These are phyloP conservation scores for Vaccinium myrtillus DNA, from an alignment of 148 eudicot genomes.

Conservation along the genomic window DNA sequence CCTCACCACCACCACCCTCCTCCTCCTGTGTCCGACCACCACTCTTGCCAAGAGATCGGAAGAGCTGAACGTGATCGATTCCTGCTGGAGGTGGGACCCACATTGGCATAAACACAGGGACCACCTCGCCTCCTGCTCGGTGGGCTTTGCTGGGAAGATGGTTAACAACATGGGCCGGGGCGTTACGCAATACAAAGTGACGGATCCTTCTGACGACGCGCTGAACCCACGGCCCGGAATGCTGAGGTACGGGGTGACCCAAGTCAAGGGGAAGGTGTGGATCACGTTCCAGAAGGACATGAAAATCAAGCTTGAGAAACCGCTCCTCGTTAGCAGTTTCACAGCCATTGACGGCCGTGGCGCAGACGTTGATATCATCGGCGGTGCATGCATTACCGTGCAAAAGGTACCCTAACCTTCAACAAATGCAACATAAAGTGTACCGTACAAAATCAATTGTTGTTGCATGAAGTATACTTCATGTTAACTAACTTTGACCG, in stretches of 20 bases:
- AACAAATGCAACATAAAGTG: not conserved
- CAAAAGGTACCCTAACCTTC: conserved; percentile 35
- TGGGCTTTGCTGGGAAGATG: conserved; percentile 71
- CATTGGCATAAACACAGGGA: conserved; percentile 54
- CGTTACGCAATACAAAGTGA: conserved; percentile 50
- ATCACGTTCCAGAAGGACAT: conserved; percentile 62
- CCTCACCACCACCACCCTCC: not conserved
- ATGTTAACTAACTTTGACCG: not conserved
- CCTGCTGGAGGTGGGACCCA: conserved; percentile 66
- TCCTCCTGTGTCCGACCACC: not conserved
- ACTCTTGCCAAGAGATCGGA: conserved; percentile 14
- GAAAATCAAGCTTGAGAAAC: conserved; percentile 52
- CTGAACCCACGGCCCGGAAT: conserved; percentile 59
- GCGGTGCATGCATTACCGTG: conserved; percentile 54
- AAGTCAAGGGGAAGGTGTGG: conserved; percentile 56
- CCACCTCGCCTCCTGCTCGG: conserved; percentile 56
- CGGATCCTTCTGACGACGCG: conserved; percentile 55
- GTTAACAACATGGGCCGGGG: conserved; percentile 45
- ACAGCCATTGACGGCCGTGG: conserved; percentile 74
- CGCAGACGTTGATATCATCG: conserved; percentile 44
- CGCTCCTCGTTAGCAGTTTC: conserved; percentile 58
- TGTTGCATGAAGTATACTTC: no score
- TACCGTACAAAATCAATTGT: no score
- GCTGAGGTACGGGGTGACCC: conserved; percentile 60
- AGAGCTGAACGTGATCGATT: conserved; percentile 50